Base-by-base conservation (phyloP, 2,329 filamentous ascomycete species). In the Metarhizium album region DNA sequence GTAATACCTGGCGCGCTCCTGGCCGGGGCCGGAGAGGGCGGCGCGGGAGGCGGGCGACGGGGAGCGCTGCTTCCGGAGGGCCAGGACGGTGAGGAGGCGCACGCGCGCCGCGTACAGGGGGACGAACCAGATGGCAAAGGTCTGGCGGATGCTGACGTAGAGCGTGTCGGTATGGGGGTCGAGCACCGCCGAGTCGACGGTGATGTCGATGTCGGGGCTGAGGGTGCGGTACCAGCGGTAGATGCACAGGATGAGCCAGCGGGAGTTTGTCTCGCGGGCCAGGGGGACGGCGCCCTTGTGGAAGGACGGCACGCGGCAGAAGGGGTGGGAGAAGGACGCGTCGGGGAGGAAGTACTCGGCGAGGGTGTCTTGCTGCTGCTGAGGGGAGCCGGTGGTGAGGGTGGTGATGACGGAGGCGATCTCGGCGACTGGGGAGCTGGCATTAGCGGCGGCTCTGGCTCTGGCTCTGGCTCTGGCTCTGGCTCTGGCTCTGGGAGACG, bases 161-260 rank as follows among this genome's bases (percentile, higher is more conserved):
- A 95, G 78, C n/a, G 78, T 74, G 40, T 80, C 71, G 22, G 77
- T 79, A 2, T 73, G 60, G 58, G 82, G 70, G 62, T 94, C 87
- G 60, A 83, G 87, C 16, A 84, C 86, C 85, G 67, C 66, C 3
- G 75, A 78, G 55, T 88, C 78, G 18, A 95, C 73, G 1, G 76
- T 69, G 13, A 91, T 68, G 42, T 83, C 74, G 56, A 93, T 86
- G 18, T 74, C 71, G 0, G 90, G 90, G 54, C 83, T 88, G 62
- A 95, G 73, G 56, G 91, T 85, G 61, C 89, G 87, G 67, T 94
- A 91, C 86, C 86, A 90, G 40, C 82, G 79, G 62, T 88, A 94
- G 51, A 95, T 83, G 58, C 76, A 74, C 46, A 78, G 70, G 18
- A 94, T 74, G 5, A 87, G 63, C 68, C 75, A 80, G 42, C 87